Percentiles rank a stretch among this genome's conserved stretches.
phyloP scores from a whole-genome alignment of 2,329 filamentous ascomycete genomes.

The Xylariaceae sp. region DNA sequence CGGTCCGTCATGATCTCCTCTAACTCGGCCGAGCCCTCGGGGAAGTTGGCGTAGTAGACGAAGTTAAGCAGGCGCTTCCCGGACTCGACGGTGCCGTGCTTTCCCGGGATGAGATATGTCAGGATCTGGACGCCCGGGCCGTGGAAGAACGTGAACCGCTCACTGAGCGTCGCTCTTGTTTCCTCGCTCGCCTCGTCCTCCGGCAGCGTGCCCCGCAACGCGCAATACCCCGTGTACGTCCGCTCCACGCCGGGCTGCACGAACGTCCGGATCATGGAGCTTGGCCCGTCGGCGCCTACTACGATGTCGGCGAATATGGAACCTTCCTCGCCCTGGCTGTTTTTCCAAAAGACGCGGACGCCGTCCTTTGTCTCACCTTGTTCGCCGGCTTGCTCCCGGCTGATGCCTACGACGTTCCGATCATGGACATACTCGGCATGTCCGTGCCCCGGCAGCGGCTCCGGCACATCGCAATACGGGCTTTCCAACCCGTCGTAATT shows the following conservation, averaged over 20 bases:
- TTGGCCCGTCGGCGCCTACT: constrained; percentile 43
- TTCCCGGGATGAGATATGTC: constrained; percentile 41
- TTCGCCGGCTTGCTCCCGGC: constrained; percentile 17
- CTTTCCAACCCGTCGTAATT: constrained; percentile 40
- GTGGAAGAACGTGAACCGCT: constrained; percentile 41
- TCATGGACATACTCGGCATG: constrained; percentile 34
- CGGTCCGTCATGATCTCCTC: constrained; percentile 36
- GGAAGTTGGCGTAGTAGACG: constrained; percentile 44
- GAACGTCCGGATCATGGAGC: constrained; percentile 37
- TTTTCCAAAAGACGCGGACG: constrained; percentile 33
- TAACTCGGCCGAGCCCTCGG: constrained; percentile 32
- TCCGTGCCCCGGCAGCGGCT: constrained; percentile 26
- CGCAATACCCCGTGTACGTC: constrained; percentile 40
- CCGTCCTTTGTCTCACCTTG: background rate
- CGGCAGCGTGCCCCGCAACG: constrained; percentile 39
- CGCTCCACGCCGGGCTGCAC: constrained; percentile 32
- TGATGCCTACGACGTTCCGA: constrained; percentile 32
- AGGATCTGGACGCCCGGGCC: constrained; percentile 38
- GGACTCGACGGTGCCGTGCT: constrained; percentile 36
- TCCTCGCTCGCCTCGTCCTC: constrained; percentile 37
- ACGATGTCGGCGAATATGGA: constrained; percentile 36
- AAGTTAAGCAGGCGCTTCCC: constrained; percentile 42
- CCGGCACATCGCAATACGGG: constrained; percentile 32
- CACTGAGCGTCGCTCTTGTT: constrained; percentile 33
- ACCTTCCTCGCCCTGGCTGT: constrained; percentile 33